Percentiles rank a stretch among this genome's conserved stretches.
These are phyloP conservation scores for Anisodus tanguticus DNA, from an alignment of 257 asterid genomes.

Conservation along the genomic window DNA sequence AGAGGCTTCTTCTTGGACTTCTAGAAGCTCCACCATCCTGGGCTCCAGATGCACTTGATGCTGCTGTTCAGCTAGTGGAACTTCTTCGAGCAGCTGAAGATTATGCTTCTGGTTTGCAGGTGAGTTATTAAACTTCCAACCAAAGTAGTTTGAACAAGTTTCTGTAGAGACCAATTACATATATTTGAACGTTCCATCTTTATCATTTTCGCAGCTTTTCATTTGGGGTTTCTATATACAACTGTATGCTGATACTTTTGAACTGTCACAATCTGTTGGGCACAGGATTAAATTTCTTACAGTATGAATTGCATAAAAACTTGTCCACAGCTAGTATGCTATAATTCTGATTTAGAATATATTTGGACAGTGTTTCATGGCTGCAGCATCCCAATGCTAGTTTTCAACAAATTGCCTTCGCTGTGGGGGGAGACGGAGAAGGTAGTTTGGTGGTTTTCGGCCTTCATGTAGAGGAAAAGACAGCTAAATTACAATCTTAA, in stretches of 20 bases:
- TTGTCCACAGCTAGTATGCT: constrained; percentile 17
- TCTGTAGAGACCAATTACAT: constrained; percentile 54
- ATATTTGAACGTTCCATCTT: constrained; percentile 11
- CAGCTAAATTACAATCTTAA: not conserved
- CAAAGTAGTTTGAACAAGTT: constrained; percentile 27
- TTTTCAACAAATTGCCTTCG: not conserved
- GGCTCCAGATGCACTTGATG: constrained; percentile 99
- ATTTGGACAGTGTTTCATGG: constrained; percentile 3
- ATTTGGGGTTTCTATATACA: not conserved
- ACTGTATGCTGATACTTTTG: constrained; percentile 15
- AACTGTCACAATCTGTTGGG: not conserved
- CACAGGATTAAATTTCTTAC: not conserved
- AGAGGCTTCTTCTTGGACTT: constrained; percentile 95
- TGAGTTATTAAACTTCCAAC: constrained; percentile 35
- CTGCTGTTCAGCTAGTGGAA: constrained; percentile 98
- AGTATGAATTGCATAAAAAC: not conserved
- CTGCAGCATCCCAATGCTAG: not conserved
- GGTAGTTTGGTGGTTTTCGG: not conserved
- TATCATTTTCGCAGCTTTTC: not conserved
- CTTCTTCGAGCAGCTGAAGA: constrained; percentile 99
- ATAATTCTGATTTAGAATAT: not conserved
- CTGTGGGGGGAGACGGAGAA: not conserved
- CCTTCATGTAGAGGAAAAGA: constrained; percentile 11
- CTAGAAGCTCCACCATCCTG: constrained; percentile 99
- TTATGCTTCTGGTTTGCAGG: constrained; percentile 94